Percentiles rank a stretch among this genome's conserved stretches.
These are phyloP conservation scores for Tricholoma sp. DNA, from an alignment of 768 basidiomycete species.

Conservation along the genomic window DNA sequence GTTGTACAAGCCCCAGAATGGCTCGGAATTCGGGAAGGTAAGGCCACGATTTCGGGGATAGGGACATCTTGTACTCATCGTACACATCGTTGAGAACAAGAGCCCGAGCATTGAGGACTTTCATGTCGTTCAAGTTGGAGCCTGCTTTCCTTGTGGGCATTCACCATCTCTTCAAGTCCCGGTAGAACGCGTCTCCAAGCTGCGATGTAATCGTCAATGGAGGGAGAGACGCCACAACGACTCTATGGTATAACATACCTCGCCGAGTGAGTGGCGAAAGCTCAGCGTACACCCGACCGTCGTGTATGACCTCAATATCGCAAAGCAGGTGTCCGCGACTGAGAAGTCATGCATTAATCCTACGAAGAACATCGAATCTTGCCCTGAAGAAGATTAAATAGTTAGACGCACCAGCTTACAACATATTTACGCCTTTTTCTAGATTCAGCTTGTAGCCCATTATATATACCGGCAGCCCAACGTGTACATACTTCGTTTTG, in stretches of 20 bases:
- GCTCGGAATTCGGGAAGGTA: neutral
- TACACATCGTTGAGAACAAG: neutral
- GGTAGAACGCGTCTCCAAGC: neutral
- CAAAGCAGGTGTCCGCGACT: neutral
- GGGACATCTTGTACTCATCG: neutral
- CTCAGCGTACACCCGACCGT: neutral
- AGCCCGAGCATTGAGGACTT: neutral
- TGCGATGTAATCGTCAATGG: neutral
- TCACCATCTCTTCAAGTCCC: neutral
- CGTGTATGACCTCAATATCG: neutral
- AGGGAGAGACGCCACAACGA: neutral
- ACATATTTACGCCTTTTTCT: neutral
- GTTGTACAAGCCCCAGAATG: neutral
- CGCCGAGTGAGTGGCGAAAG: neutral
- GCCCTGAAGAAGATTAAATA: neutral
- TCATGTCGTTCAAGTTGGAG: neutral
- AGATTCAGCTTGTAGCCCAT: neutral
- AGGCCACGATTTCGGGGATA: neutral
- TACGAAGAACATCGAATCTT: neutral
- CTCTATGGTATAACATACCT: neutral
- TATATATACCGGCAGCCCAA: neutral
- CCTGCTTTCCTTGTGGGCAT: neutral
- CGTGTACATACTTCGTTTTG: neutral
- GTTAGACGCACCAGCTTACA: neutral
- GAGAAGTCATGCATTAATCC: neutral